A percentile compares a stretch with the other conserved stretches of the same genome.
phyloP scores from a whole-genome alignment of 352 stramenopile genomes.

The Phytophthora pseudosyringae region DNA sequence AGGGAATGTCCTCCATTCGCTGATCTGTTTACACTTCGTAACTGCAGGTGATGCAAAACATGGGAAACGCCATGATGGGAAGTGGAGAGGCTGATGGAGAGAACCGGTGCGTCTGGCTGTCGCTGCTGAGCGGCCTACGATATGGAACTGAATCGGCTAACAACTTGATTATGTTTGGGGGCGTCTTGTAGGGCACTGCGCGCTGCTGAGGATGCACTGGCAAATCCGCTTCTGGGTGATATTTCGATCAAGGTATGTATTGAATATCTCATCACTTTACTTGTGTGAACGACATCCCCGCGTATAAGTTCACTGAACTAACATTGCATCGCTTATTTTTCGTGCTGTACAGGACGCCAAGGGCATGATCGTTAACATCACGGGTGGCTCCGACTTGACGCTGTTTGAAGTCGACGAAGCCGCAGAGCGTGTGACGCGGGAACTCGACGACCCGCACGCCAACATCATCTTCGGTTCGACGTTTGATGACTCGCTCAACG shows the following conservation, averaged over 20 bases:
- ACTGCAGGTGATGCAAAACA: slow-evolving; percentile 82
- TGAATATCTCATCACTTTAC: slow-evolving; percentile 1
- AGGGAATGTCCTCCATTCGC: background rate
- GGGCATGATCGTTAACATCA: slow-evolving; percentile 96
- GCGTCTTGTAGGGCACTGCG: slow-evolving; percentile 54
- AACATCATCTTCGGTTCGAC: slow-evolving; percentile 92
- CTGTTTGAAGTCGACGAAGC: slow-evolving; percentile 93
- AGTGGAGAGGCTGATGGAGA: slow-evolving; percentile 93
- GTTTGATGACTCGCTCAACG: slow-evolving; percentile 82
- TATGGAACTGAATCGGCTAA: slow-evolving; percentile 6
- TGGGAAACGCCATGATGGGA: slow-evolving; percentile 91
- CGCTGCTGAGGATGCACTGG: slow-evolving; percentile 86
- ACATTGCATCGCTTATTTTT: slow-evolving; percentile 4
- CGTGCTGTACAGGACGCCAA: slow-evolving; percentile 74
- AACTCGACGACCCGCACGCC: slow-evolving; percentile 87
- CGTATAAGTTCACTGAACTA: background rate
- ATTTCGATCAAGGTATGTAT: slow-evolving; percentile 83
- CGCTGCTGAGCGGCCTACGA: background rate
- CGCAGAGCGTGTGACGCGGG: slow-evolving; percentile 84
- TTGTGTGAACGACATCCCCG: background rate
- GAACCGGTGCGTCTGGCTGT: slow-evolving; percentile 56
- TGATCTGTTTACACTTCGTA: background rate
- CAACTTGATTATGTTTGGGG: slow-evolving; percentile 9
- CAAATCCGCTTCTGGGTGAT: slow-evolving; percentile 89
- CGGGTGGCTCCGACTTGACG: slow-evolving; percentile 92